phyloP scores from a whole-genome alignment of 768 basidiomycete genomes.

The Lyophyllum atratum region DNA sequence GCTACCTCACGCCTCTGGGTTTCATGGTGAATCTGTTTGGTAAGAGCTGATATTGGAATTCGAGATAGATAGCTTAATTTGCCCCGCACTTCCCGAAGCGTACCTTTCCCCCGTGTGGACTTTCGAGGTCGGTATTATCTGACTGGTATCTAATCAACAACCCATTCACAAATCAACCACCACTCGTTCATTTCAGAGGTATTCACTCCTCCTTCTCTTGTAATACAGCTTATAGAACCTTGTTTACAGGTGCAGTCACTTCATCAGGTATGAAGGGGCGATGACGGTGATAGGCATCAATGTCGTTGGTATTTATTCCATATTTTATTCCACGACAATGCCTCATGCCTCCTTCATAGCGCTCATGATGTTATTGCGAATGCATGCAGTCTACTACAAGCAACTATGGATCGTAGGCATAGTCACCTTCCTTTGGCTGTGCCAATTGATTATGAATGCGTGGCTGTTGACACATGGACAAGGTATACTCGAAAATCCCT shows the following conservation, averaged over 20 bases:
- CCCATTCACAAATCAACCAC: no score
- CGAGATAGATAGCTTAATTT: neutral
- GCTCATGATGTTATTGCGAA: slow-evolving; percentile 61
- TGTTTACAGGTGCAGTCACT: slow-evolving; percentile 33
- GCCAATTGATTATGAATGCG: slow-evolving; percentile 49
- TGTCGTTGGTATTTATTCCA: slow-evolving; percentile 36
- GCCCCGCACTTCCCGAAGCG: slow-evolving; percentile 25
- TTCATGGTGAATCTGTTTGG: slow-evolving; percentile 61
- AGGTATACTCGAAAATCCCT: slow-evolving; percentile 33
- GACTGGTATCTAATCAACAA: no score
- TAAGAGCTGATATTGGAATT: slow-evolving; percentile 11
- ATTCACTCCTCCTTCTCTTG: neutral
- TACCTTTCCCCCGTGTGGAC: slow-evolving; percentile 45
- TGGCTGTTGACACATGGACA: slow-evolving; percentile 55
- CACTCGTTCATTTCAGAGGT: neutral
- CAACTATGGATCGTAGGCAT: slow-evolving; percentile 30
- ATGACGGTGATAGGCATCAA: slow-evolving; percentile 56
- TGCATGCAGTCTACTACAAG: slow-evolving; percentile 40
- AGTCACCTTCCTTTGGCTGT: slow-evolving; percentile 37
- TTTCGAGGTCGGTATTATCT: slow-evolving; percentile 32
- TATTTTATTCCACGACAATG: neutral
- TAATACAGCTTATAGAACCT: neutral
- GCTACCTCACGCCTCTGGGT: slow-evolving; percentile 63
- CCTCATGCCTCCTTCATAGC: slow-evolving; percentile 14
- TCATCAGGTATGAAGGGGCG: slow-evolving; percentile 53